phyloP scores from a whole-genome alignment of 257 asterid genomes.

The Pogostemon cablin region DNA sequence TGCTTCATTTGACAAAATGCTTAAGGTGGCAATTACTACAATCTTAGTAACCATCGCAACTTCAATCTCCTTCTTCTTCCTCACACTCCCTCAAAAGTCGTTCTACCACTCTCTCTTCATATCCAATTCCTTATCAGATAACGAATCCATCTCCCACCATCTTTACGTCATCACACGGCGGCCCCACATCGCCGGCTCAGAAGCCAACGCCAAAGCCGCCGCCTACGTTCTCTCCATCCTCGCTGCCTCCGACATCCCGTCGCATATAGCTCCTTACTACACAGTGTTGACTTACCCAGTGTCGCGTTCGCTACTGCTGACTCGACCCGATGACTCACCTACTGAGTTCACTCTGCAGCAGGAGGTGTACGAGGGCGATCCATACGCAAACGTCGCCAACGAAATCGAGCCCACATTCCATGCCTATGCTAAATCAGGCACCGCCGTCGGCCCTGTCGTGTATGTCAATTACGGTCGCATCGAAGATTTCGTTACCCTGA shows the following conservation, averaged over 20 bases:
- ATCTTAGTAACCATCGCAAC: too few species aligned
- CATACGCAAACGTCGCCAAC: slow-evolving; percentile 55
- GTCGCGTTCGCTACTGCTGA: slow-evolving; percentile 59
- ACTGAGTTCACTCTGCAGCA: slow-evolving; percentile 56
- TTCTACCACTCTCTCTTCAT: slow-evolving; percentile 66
- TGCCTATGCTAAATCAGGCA: slow-evolving; percentile 79
- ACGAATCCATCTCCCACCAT: slow-evolving; percentile 66
- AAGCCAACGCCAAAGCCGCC: slow-evolving; percentile 72
- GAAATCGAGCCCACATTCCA: slow-evolving; percentile 67
- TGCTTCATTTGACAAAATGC: too few species aligned
- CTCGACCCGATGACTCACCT: slow-evolving; percentile 44
- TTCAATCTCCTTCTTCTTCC: slow-evolving; percentile 24
- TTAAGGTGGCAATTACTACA: too few species aligned
- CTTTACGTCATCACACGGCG: slow-evolving; percentile 64
- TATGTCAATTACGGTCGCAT: slow-evolving; percentile 77
- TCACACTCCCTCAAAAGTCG: slow-evolving; percentile 42
- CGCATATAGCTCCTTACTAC: slow-evolving; percentile 58
- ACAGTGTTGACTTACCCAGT: slow-evolving; percentile 66
- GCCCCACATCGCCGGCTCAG: slow-evolving; percentile 81
- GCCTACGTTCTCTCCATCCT: slow-evolving; percentile 68
- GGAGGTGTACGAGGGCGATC: slow-evolving; percentile 59
- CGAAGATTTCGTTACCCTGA: slow-evolving; percentile 55
- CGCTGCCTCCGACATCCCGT: slow-evolving; percentile 47
- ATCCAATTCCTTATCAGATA: slow-evolving; percentile 50
- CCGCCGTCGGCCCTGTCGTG: slow-evolving; percentile 60